Base-by-base conservation (phyloP, 805 yeast genomes). In the Naumovozyma baii region DNA sequence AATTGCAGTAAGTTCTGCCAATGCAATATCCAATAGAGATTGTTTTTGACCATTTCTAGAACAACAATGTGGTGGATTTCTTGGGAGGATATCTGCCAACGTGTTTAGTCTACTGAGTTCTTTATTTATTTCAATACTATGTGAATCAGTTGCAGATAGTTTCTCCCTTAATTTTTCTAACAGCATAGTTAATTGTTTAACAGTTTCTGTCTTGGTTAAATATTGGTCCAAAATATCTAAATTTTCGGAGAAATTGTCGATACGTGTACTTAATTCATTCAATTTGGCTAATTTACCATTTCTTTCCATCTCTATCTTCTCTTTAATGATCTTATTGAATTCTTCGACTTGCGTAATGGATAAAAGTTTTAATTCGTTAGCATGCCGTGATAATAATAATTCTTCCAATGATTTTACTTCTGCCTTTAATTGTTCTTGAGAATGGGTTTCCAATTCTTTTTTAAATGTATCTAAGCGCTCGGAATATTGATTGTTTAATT, bases 241-340 rank as follows among this genome's bases (percentile, higher is more conserved):
- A 3, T 56, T 49, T 4, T 49, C 45, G 9, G 49, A 22, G 28
- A 90, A 68, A 28, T 72, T 69, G 18, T 62, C 67, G 38, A 83
- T 66, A 50, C 77, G 70, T 9, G 64, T 45, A 49, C 73, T 67
- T 40, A 92, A 69, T 41, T 76, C 74, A 26, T 72, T 70, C 52
- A 92, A 69, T 51, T 80, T 70, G 35, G 81, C 70, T 51, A 88
- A 73, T 56, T 92, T 79, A 19, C 87, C 85, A 46, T 79, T 70
- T 64, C 97, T 79, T 68, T 83, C 94, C 10, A 59, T 46, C 46
- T 81, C 88, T 39, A 88, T 72, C 43, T 72, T 72, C 39, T 73
- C 70, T 34, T 70, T 57, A 36, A 86, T 68, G 41, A 74, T 66
- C 39, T 69, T 66, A 45, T 78, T 74, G 57, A 83, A 78, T 54